These are phyloP conservation scores for Wickerhamiella spandovensis DNA, from an alignment of 805 yeast species.

Conservation along the genomic window DNA sequence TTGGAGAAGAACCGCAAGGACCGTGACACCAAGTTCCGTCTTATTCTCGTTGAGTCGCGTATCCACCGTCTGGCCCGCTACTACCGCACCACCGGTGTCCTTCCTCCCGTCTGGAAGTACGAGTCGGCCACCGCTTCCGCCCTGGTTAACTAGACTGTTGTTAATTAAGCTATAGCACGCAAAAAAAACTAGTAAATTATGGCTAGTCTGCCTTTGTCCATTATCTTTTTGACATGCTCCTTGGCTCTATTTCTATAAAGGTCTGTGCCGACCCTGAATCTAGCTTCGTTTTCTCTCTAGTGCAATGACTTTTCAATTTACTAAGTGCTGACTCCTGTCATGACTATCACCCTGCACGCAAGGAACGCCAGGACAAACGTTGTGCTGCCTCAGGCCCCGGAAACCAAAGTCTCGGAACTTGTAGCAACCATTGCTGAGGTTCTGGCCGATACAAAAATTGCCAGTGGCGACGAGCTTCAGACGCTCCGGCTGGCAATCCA, in stretches of 20 bases:
- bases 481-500: conserved; percentile 13
- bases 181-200: conserved; percentile 1
- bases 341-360: conserved; percentile 12
- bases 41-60: conserved; percentile 99
- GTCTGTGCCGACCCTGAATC: too few species aligned
- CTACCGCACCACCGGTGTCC: conserved; percentile 98
- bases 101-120: conserved; percentile 99
- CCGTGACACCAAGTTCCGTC: conserved; percentile 99
- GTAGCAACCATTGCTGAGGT: conserved; percentile 19
- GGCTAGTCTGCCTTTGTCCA: neutral
- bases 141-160: conserved; percentile 71
- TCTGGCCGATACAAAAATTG: conserved; percentile 13
- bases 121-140: conserved; percentile 99
- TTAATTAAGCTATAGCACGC: conserved; percentile 3
- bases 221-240: too few species aligned
- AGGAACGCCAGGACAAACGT: conserved; percentile 7
- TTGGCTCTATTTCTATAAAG: too few species aligned
- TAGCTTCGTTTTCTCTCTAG: too few species aligned
- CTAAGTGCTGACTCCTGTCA: neutral
- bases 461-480: conserved; percentile 13
- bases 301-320: too few species aligned
- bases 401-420: conserved; percentile 7
- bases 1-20: conserved; percentile 99
- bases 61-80: conserved; percentile 99
- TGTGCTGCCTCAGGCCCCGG: conserved; percentile 9